Percentiles rank a stretch among this genome's conserved stretches.
These are phyloP conservation scores for Cymbopogon flexuosus DNA, from an alignment of 202 grass and related monocot species.

Conservation along the genomic window DNA sequence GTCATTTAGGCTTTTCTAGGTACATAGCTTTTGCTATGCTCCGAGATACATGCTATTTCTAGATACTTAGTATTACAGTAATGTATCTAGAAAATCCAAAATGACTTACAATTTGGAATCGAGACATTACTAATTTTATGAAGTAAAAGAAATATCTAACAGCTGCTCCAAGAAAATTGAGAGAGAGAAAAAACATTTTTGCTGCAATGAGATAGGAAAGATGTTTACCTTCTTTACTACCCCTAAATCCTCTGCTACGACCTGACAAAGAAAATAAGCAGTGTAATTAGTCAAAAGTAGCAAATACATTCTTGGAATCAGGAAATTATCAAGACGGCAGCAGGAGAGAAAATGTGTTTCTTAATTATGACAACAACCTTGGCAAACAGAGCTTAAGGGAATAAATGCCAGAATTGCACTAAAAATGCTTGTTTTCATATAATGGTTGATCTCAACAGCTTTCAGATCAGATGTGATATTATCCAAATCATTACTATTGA, in stretches of 20 bases:
- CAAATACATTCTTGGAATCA: slow-evolving; percentile 14
- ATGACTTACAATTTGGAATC: not conserved
- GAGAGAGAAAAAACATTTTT: not conserved
- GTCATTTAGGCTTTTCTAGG: not conserved
- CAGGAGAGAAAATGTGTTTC: not conserved
- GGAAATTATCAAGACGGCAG: not conserved
- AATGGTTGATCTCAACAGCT: slow-evolving; percentile 7
- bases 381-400: slow-evolving; percentile 4
- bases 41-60: not conserved
- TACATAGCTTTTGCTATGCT: not conserved
- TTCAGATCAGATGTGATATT: not conserved
- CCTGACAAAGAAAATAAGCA: slow-evolving; percentile 42
- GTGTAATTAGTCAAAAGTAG: not conserved
- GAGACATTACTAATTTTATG: not conserved
- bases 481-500: not conserved
- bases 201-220: not conserved
- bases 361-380: not conserved
- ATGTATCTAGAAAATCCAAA: not conserved
- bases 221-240: slow-evolving; percentile 76
- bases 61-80: not conserved
- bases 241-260: slow-evolving; percentile 78
- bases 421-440: slow-evolving; percentile 6
- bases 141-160: not conserved
- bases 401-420: not conserved
- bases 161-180: not conserved